Conservation (phyloP, 148 eudicot genomes). For the Camellia japonica region DNA sequence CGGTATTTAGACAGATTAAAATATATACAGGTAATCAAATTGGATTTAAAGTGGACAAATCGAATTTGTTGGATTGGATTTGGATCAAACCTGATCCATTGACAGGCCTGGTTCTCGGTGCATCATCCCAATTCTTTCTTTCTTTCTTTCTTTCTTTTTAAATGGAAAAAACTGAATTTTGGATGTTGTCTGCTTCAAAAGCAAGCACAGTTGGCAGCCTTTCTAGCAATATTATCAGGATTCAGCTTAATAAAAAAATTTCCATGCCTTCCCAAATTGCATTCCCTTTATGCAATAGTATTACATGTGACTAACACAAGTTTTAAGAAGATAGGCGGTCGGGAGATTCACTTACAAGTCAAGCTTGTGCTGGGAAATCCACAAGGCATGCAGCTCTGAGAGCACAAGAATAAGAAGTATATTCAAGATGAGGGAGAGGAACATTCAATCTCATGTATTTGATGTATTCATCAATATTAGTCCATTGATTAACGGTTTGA, state of each 20-base stretch:
- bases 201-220: slow-evolving; percentile 8
- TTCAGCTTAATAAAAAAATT: neutral
- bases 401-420: too few relatives aligned
- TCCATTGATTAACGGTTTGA: too few relatives aligned
- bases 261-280: slow-evolving; percentile 13
- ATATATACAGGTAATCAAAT: too few relatives aligned
- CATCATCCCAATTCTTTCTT: neutral
- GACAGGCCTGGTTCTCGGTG: neutral
- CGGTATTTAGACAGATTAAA: neutral
- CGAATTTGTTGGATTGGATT: neutral
- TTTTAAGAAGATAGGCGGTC: slow-evolving; percentile 10
- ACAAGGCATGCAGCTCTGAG: too few relatives aligned
- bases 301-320: slow-evolving; percentile 4
- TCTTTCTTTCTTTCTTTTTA: neutral
- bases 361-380: too few relatives aligned
- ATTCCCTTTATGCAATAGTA: neutral
- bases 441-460: too few relatives aligned
- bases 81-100: too few relatives aligned
- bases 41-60: too few relatives aligned
- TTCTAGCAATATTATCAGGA: neutral
- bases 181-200: slow-evolving; percentile 7
- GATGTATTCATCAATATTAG: too few relatives aligned
- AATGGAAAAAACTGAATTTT: neutral
- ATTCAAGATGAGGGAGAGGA: too few relatives aligned
- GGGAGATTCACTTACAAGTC: too few relatives aligned